Conservation (phyloP, 805 yeast species). For the Ogataea naganishii region DNA sequence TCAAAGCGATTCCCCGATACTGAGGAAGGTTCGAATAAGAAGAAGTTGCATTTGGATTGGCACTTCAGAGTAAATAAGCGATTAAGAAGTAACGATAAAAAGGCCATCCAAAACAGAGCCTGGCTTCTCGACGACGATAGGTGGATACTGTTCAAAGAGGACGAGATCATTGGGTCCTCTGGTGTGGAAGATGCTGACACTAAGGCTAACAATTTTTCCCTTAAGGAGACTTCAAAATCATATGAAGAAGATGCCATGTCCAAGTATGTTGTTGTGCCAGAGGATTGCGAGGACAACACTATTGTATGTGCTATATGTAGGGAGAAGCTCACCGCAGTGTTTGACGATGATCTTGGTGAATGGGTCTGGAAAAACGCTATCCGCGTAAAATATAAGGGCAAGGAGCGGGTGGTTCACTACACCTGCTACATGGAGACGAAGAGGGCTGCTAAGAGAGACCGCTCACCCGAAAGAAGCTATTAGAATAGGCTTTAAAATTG, state of each 20-base stretch:
- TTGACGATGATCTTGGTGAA: slow-evolving; percentile 67
- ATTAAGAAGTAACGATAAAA: slow-evolving; percentile 36
- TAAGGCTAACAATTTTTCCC: slow-evolving; percentile 8
- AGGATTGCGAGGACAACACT: slow-evolving; percentile 47
- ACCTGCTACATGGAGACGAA: slow-evolving; percentile 59
- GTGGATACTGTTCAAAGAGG: slow-evolving; percentile 71
- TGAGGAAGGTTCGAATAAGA: slow-evolving; percentile 40
- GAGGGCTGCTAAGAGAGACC: slow-evolving; percentile 17
- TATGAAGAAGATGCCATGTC: slow-evolving; percentile 26
- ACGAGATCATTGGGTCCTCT: slow-evolving; percentile 39
- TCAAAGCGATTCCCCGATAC: slow-evolving; percentile 74
- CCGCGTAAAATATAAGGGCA: slow-evolving; percentile 25
- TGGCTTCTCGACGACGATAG: slow-evolving; percentile 72
- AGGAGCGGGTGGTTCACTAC: slow-evolving; percentile 48
- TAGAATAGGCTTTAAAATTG: no score
- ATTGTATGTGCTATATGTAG: slow-evolving; percentile 63
- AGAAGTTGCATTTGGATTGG: slow-evolving; percentile 83
- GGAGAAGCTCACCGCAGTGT: slow-evolving; percentile 54
- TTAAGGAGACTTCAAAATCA: slow-evolving; percentile 6
- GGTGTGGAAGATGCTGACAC: slow-evolving; percentile 11
- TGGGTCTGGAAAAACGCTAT: slow-evolving; percentile 77
- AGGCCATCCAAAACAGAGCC: slow-evolving; percentile 59
- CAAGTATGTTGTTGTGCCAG: slow-evolving; percentile 58
- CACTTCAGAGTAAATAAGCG: slow-evolving; percentile 88
- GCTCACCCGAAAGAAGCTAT: slow-evolving; percentile 17